Conservation (phyloP, 2,329 filamentous ascomycete species). For the Biscogniauxia marginata region DNA sequence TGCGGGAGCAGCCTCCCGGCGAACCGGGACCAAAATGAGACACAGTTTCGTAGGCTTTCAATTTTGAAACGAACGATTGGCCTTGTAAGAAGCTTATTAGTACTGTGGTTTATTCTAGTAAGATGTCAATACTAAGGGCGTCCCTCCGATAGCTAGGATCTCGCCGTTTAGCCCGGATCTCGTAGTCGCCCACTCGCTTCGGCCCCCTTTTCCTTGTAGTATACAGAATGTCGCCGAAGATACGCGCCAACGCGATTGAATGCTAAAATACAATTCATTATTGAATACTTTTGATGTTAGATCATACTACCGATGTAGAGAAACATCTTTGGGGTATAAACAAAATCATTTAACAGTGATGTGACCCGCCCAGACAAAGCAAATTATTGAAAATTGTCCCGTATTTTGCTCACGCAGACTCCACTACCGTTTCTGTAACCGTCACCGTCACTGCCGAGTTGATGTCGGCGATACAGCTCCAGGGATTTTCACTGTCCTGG, state of each 20-base stretch:
- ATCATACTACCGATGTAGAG: neutral
- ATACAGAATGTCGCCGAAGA: neutral
- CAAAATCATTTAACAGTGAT: neutral
- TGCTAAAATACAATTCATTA: neutral
- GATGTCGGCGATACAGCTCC: constrained; percentile 28
- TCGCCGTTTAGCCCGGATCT: neutral
- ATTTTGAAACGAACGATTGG: neutral
- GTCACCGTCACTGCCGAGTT: constrained; percentile 25
- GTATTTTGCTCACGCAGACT: neutral
- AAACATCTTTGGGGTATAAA: neutral
- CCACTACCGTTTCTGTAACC: constrained; percentile 6
- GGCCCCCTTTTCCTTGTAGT: neutral
- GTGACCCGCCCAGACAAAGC: too few species aligned
- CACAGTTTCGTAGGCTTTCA: neutral
- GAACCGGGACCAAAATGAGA: neutral
- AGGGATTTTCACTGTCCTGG: constrained; percentile 24
- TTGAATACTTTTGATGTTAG: neutral
- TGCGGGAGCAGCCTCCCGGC: neutral
- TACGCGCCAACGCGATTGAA: neutral
- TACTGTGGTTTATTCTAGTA: neutral
- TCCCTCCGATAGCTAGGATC: neutral
- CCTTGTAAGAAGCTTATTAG: neutral
- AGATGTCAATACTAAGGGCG: neutral
- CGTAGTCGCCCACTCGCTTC: neutral
- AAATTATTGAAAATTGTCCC: too few species aligned